Evolutionary conservation across 2,329 filamentous ascomycete species (phyloP).

Genomic region (Hirsutella minnesotensis): DNA sequence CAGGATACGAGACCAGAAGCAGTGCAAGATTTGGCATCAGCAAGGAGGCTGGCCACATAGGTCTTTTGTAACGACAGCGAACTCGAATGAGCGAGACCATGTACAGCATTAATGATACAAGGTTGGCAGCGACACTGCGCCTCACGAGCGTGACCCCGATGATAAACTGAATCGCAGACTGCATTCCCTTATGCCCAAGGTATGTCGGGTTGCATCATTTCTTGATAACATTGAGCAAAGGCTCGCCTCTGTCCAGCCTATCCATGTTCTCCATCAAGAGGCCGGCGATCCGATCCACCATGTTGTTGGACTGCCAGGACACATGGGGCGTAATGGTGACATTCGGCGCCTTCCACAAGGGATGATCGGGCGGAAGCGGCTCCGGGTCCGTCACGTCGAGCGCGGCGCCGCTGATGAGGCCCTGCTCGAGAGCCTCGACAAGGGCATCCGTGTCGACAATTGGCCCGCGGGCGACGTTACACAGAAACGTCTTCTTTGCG

Average conservation of each 20-base stretch:
- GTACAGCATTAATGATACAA: no score
- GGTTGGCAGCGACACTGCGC: no score
- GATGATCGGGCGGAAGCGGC: conserved; percentile 50
- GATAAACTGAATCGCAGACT: no score
- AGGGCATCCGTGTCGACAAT: conserved; percentile 36
- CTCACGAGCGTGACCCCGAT: no score
- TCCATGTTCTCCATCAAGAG: conserved; percentile 19
- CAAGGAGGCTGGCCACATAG: no score
- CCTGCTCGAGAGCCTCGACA: conserved; percentile 37
- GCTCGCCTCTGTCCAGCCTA: conserved; percentile 12
- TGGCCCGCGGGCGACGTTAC: conserved; percentile 50
- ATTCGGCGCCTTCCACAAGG: conserved; percentile 54
- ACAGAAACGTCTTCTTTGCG: conserved; percentile 33
- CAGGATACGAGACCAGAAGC: no score
- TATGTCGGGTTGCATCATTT: no score
- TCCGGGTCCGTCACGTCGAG: conserved; percentile 65
- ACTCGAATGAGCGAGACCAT: no score
- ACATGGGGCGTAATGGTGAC: conserved; percentile 40
- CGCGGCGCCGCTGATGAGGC: conserved; percentile 42
- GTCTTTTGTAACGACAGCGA: no score
- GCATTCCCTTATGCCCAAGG: no score
- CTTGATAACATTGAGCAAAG: conserved; percentile 15
- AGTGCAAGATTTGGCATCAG: no score
- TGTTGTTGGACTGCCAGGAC: conserved; percentile 18
- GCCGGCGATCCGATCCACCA: conserved; percentile 13